These are phyloP conservation scores for Aspergillus uvarum DNA, from an alignment of 2,329 filamentous ascomycete genomes.

Conservation along the genomic window DNA sequence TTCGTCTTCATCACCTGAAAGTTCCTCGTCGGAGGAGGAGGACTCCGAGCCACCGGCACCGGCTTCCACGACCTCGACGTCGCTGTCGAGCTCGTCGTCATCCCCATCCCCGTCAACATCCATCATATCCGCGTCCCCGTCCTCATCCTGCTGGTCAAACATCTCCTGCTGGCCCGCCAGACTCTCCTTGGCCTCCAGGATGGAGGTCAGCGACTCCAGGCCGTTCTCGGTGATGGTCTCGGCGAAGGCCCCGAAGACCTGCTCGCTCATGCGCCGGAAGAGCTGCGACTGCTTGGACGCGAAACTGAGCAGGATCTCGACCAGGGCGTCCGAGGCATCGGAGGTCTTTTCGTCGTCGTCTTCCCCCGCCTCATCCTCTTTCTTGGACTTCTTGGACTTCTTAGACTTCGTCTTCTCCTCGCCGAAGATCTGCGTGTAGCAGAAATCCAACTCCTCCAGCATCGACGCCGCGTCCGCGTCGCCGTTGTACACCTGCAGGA, in stretches of 20 bases:
- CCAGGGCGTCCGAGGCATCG: constrained; percentile 65
- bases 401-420: constrained; percentile 55
- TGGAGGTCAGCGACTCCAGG: constrained; percentile 62
- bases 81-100: constrained; percentile 30
- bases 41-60: constrained; percentile 37
- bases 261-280: constrained; percentile 80
- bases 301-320: constrained; percentile 89
- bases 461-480: constrained; percentile 82
- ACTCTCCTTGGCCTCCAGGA: constrained; percentile 77
- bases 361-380: background rate
- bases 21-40: constrained; percentile 23
- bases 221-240: constrained; percentile 70
- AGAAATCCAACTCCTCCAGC: constrained; percentile 76
- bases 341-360: constrained; percentile 40
- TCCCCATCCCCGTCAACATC: constrained; percentile 35
- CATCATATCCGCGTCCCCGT: constrained; percentile 54
- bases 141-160: constrained; percentile 69
- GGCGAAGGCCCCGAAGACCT: constrained; percentile 83
- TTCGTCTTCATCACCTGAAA: constrained; percentile 40
- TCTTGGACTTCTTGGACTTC: constrained; percentile 4
- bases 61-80: constrained; percentile 44
- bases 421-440: constrained; percentile 62
- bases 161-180: constrained; percentile 80
- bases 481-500: constrained; percentile 87
- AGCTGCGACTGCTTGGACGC: constrained; percentile 80